phyloP scores from a whole-genome alignment of 306 rosid genomes.

The Vigna nakashimae region DNA sequence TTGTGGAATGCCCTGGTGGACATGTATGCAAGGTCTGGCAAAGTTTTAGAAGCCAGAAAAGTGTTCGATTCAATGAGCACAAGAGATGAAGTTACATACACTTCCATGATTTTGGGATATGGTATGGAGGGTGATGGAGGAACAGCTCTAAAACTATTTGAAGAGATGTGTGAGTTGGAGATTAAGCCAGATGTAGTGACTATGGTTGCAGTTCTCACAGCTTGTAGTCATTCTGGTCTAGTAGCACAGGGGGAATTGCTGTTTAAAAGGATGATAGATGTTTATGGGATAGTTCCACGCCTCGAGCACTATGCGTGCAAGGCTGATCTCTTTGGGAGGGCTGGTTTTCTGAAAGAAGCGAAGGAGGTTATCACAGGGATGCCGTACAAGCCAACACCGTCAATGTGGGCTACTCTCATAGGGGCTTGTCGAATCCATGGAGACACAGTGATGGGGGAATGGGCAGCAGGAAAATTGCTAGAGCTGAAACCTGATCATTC shows the following conservation, averaged over 20 bases:
- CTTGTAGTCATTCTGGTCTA: constrained; percentile 93
- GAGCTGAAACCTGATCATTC: constrained; percentile 77
- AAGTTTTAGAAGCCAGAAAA: constrained; percentile 70
- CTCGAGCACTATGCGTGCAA: constrained; percentile 84
- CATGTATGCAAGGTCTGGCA: constrained; percentile 92
- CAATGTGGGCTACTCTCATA: constrained; percentile 90
- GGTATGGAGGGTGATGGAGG: constrained; percentile 85
- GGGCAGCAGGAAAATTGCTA: constrained; percentile 86
- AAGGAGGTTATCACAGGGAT: constrained; percentile 65
- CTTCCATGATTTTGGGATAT: constrained; percentile 84
- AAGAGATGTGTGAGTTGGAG: constrained; percentile 66
- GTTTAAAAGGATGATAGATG: constrained; percentile 65
- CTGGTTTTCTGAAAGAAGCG: constrained; percentile 76
- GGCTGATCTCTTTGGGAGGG: constrained; percentile 92
- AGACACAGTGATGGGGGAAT: constrained; percentile 72
- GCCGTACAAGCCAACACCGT: constrained; percentile 86
- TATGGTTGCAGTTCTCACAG: constrained; percentile 80
- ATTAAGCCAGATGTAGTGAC: constrained; percentile 85
- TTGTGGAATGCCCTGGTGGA: constrained; percentile 87
- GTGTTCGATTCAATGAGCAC: constrained; percentile 72
- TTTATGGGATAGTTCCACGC: constrained; percentile 60
- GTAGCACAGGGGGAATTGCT: constrained; percentile 60
- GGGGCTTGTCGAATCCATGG: constrained; percentile 84
- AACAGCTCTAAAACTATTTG: constrained; percentile 69
- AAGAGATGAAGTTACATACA: constrained; percentile 84